phyloP scores from a whole-genome alignment of 1,284 basidiomycete species.

The Athelia sp. region DNA sequence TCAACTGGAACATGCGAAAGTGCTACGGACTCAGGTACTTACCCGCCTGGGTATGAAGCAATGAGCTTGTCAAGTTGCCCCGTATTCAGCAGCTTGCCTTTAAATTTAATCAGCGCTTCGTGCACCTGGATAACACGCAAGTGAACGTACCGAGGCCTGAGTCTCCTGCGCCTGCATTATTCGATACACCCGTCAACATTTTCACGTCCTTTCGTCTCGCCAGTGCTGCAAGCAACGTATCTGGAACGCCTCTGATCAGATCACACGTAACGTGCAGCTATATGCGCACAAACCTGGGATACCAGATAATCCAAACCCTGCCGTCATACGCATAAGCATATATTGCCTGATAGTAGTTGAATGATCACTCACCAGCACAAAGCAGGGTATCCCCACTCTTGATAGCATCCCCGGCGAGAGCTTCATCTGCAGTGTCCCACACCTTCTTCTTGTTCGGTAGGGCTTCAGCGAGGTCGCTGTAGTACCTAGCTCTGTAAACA shows the following conservation, averaged over 20 bases:
- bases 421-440: conserved; percentile 76
- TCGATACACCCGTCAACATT: conserved; percentile 81
- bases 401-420: conserved; percentile 61
- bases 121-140: neutral
- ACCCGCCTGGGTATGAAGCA: conserved; percentile 86
- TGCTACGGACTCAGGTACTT: too few relatives aligned
- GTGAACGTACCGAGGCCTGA: conserved; percentile 68
- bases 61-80: conserved; percentile 84
- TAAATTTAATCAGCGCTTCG: conserved; percentile 2
- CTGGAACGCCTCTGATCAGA: conserved; percentile 27
- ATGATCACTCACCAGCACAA: conserved; percentile 63
- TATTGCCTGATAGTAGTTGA: neutral
- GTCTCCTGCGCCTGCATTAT: conserved; percentile 82
- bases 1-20: too few relatives aligned
- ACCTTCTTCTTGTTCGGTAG: conserved; percentile 64
- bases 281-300: conserved; percentile 52
- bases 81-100: conserved; percentile 74
- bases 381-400: conserved; percentile 76
- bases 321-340: conserved; percentile 5
- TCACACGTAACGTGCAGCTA: neutral
- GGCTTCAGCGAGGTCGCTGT: conserved; percentile 9
- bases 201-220: conserved; percentile 66
- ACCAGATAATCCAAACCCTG: conserved; percentile 78
- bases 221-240: conserved; percentile 84
- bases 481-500: conserved; percentile 18